Evolutionary conservation across 148 eudicot species (phyloP), one percentile per base, ranked within the genome.

Genomic region (Rheum nobile): DNA sequence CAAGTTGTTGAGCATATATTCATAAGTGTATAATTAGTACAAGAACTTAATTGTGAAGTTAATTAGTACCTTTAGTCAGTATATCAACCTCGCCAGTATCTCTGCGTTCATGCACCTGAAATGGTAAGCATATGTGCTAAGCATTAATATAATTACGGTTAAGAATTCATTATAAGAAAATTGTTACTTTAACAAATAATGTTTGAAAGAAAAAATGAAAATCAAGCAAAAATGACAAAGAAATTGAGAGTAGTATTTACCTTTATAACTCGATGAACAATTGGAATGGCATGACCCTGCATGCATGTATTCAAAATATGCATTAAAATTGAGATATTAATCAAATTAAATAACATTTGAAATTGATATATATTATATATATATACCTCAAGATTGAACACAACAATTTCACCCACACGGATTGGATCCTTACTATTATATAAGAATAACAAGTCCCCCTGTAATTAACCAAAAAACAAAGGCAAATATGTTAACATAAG

Each of bases 201-300:
- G 14, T n/a, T 7, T 17, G 6, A 11, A 54, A 8, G 14, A 9
- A 1, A n/a, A 2, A 29, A n/a, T 5, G n/a, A 22, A 6, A 71
- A 44, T 17, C 37, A 28, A 65, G 38, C 38, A 28, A 29, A 65
- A 4, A n/a, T n/a, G n/a, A n/a, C n/a, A 41, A 41, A 41, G 43
- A 41, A 3, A 2, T 41, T 41, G 8, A 37, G 39, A 68, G 50
- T 42, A 29, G 21, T 48, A 29, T 12, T 76, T 90, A 92, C 97
- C 96, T 87, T 82, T 44, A 87, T 92, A 50, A 86, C 91, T 28
- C 98, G 91, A 82, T 92, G 98, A 55, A 92, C 98, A 82, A 92
- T 92, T 21, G 98, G 93, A 78, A 88, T 92, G 11, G 75, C 77
- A 41, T 88, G 91, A 41, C 86, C 91, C 98, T 92, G 86, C 76